A percentile compares a stretch with the other conserved stretches of the same genome.
Conservation (phyloP, 371 early-diverging fungal genomes). For the Nematocida homosporus region DNA sequence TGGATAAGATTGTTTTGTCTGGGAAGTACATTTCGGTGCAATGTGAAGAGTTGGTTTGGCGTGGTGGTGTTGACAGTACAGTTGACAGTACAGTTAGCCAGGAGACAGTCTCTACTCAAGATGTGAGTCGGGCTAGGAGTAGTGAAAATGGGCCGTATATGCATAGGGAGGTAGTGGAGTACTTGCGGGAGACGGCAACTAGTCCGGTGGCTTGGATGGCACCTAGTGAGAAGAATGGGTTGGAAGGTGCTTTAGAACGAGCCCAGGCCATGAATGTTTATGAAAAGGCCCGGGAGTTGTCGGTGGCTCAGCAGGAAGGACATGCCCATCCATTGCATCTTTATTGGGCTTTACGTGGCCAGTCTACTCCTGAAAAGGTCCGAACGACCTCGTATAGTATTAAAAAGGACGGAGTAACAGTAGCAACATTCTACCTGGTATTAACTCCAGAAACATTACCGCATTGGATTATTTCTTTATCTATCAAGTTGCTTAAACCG, state of each 20-base stretch:
- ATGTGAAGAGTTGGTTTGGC: neutral
- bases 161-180: neutral
- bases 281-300: conserved; percentile 5
- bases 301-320: conserved; percentile 16
- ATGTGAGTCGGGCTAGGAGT: too few species aligned
- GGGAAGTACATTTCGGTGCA: conserved; percentile 13
- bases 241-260: too few species aligned
- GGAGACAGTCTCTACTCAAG: too few species aligned
- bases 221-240: neutral
- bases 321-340: conserved; percentile 12
- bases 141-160: too few species aligned
- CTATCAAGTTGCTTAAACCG: neutral
- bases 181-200: neutral
- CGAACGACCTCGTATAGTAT: conserved; percentile 18
- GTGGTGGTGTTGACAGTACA: too few species aligned
- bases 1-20: neutral
- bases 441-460: conserved; percentile 19
- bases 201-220: neutral
- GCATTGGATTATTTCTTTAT: conserved; percentile 3
- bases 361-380: neutral
- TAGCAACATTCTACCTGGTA: conserved; percentile 10
- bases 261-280: neutral
- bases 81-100: too few species aligned
- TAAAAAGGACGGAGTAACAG: neutral
- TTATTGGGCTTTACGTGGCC: neutral